Conservation (phyloP, 2,329 filamentous ascomycete genomes). For the Trichocomaceae sp. region DNA sequence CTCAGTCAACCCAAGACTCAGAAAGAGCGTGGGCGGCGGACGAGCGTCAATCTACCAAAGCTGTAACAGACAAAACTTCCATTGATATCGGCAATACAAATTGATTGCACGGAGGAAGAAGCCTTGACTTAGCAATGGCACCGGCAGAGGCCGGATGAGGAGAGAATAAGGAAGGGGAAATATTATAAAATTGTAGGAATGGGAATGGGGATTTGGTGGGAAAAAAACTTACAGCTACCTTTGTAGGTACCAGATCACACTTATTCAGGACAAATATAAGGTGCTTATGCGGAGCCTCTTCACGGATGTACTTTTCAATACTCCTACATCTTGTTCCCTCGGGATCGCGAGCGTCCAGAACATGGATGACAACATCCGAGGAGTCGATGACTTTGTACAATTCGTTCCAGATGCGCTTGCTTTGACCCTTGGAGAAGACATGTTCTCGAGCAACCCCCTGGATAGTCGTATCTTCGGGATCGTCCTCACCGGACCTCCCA, state of each 20-base stretch:
- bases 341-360: conserved; percentile 83
- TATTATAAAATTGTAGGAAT: not conserved
- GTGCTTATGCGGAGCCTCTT: conserved; percentile 95
- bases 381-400: conserved; percentile 93
- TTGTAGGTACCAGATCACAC: conserved; percentile 85
- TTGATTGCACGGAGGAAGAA: conserved; percentile 55
- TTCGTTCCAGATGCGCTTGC: conserved; percentile 96
- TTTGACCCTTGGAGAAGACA: conserved; percentile 91
- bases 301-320: conserved; percentile 85
- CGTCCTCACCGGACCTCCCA: conserved; percentile 58
- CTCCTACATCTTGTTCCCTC: conserved; percentile 82
- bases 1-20: conserved; percentile 61
- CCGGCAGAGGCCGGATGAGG: conserved; percentile 22
- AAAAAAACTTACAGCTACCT: conserved; percentile 78
- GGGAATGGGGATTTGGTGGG: not conserved
- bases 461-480: conserved; percentile 40
- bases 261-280: conserved; percentile 86
- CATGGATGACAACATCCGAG: conserved; percentile 92
- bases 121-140: conserved; percentile 80
- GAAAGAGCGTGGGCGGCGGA: conserved; percentile 61
- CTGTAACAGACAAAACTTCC: conserved; percentile 94
- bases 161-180: conserved; percentile 13
- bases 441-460: conserved; percentile 66
- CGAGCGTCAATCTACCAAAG: conserved; percentile 87
- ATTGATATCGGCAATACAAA: conserved; percentile 49